phyloP scores from a whole-genome alignment of 768 basidiomycete genomes.

The Peribolospora baueri region DNA sequence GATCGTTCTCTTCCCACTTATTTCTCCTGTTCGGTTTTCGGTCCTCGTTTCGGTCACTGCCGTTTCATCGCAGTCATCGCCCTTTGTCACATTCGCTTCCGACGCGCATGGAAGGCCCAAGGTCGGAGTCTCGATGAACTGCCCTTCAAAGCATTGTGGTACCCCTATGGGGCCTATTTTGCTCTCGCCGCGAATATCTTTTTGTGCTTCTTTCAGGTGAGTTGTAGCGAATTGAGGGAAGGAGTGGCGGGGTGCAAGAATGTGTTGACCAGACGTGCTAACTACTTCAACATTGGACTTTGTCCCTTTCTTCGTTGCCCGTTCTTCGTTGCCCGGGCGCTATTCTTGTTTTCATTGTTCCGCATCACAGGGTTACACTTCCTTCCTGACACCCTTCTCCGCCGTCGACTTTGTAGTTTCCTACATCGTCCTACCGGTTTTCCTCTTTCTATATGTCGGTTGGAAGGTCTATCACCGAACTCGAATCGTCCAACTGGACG shows the following conservation, averaged over 20 bases:
- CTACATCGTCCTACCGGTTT: neutral
- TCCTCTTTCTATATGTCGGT: neutral
- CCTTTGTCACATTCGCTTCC: constrained; percentile 14
- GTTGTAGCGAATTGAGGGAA: too few species aligned
- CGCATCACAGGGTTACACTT: neutral
- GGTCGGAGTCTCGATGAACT: constrained; percentile 12
- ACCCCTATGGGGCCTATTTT: constrained; percentile 10
- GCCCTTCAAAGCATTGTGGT: constrained; percentile 10
- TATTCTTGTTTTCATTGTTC: too few species aligned
- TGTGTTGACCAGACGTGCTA: too few species aligned
- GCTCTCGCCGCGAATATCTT: neutral
- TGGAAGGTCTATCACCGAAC: neutral
- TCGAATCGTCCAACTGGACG: too few species aligned
- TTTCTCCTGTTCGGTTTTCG: too few species aligned
- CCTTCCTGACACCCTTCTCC: neutral
- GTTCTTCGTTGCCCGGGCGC: too few species aligned
- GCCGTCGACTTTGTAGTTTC: neutral
- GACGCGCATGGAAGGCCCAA: constrained; percentile 12
- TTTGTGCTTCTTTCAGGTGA: too few species aligned
- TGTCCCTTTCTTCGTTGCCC: too few species aligned
- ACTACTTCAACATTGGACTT: too few species aligned
- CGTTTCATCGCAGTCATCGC: constrained; percentile 3
- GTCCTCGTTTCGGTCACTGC: too few species aligned
- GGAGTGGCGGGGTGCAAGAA: too few species aligned
- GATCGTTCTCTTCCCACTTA: too few species aligned